These are phyloP conservation scores for Aurinia saxatilis DNA, from an alignment of 345 rosid genomes.

Conservation along the genomic window DNA sequence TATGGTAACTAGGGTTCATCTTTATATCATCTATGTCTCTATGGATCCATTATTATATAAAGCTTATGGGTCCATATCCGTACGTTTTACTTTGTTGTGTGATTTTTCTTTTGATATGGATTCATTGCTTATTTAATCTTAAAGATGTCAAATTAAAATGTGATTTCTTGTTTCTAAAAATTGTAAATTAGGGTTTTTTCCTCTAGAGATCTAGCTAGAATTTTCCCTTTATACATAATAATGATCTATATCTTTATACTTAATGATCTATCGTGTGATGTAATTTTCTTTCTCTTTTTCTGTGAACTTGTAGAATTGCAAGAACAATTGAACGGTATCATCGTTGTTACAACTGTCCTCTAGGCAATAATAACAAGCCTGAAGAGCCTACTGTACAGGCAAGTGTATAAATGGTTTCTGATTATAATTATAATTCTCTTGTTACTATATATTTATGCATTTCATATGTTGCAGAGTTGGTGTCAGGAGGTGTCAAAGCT, in stretches of 20 bases:
- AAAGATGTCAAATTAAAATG: neutral
- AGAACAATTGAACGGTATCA: constrained; percentile 72
- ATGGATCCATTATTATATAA: neutral
- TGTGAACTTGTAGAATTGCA: constrained; percentile 32
- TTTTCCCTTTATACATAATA: constrained; percentile 2
- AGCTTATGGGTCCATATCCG: constrained; percentile 2
- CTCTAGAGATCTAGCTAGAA: constrained; percentile 49
- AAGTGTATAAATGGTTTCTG: neutral
- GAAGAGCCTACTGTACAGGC: constrained; percentile 68
- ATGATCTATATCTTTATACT: too few relatives aligned
- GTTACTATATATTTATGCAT: neutral
- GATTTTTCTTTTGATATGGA: neutral
- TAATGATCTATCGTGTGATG: neutral
- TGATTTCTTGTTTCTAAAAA: neutral
- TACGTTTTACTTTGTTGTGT: constrained; percentile 7
- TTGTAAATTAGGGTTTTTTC: constrained; percentile 15
- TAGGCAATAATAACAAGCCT: constrained; percentile 36
- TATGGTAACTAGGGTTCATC: constrained; percentile 20
- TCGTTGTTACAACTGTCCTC: constrained; percentile 53
- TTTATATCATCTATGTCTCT: neutral
- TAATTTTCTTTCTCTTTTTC: neutral
- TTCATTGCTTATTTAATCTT: neutral
- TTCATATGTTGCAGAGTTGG: constrained; percentile 49
- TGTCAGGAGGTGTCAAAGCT: constrained; percentile 66
- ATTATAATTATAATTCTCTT: neutral